Evolutionary conservation across 768 basidiomycete genomes (phyloP).

Genomic region (Dendrothele bispora): DNA sequence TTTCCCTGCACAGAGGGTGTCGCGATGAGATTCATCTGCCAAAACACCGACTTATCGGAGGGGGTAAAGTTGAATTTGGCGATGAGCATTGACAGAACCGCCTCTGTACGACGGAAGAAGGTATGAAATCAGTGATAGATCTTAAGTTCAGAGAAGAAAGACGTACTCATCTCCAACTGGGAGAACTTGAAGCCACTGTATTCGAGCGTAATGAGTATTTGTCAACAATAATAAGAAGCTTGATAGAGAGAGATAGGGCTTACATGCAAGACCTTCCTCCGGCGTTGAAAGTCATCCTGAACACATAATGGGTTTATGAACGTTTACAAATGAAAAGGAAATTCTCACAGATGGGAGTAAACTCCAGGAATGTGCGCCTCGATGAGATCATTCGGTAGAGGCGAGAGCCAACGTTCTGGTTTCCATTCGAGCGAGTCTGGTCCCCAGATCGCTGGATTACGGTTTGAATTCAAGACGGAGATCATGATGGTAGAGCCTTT

Average conservation of each 20-base stretch:
- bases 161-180: slow-evolving; percentile 6
- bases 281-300: slow-evolving; percentile 44
- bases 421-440: slow-evolving; percentile 43
- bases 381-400: slow-evolving; percentile 29
- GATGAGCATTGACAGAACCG: background rate
- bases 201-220: background rate
- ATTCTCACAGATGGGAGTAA: slow-evolving; percentile 33
- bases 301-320: background rate
- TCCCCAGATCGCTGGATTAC: slow-evolving; percentile 39
- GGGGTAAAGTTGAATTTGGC: background rate
- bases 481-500: slow-evolving; percentile 26
- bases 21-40: background rate
- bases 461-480: slow-evolving; percentile 30
- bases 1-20: background rate
- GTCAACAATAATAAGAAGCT: background rate
- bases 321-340: background rate
- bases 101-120: background rate
- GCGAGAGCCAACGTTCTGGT: slow-evolving; percentile 43
- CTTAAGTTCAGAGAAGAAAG: background rate
- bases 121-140: background rate
- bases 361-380: slow-evolving; percentile 34
- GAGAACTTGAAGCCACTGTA: slow-evolving; percentile 7
- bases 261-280: slow-evolving; percentile 41
- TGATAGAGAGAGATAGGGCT: background rate
- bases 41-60: background rate